These are phyloP conservation scores for Musa beccarii DNA, from an alignment of 176 grass and related monocot genomes.

Conservation along the genomic window DNA sequence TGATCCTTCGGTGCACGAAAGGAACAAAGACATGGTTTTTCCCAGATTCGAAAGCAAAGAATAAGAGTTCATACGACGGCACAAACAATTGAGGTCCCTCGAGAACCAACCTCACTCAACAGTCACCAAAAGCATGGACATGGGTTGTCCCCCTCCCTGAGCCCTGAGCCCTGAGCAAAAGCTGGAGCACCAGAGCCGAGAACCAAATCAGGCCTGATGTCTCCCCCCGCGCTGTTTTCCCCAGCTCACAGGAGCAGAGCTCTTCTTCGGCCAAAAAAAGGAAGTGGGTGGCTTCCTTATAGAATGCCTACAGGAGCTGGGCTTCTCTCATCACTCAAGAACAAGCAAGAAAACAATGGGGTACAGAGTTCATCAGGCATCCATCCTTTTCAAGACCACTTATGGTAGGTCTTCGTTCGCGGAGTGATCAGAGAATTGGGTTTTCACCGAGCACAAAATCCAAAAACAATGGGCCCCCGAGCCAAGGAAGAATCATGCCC, in stretches of 20 bases:
- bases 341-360: constrained; percentile 38
- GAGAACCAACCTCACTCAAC: too few relatives aligned
- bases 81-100: too few relatives aligned
- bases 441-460: constrained; percentile 37
- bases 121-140: not conserved
- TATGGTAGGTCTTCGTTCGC: constrained; percentile 33
- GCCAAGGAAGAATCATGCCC: constrained; percentile 24
- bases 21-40: too few relatives aligned
- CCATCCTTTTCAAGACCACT: constrained; percentile 34
- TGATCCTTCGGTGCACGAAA: too few relatives aligned
- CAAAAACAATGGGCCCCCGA: constrained; percentile 27
- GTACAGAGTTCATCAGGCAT: constrained; percentile 27
- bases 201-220: not conserved
- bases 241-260: not conserved
- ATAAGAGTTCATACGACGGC: too few relatives aligned
- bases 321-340: constrained; percentile 17
- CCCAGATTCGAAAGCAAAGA: too few relatives aligned
- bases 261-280: constrained; percentile 38
- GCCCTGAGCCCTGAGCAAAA: too few relatives aligned
- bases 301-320: constrained; percentile 37
- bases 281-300: constrained; percentile 51
- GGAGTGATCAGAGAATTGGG: constrained; percentile 33
- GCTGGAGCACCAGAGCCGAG: not conserved
- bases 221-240: too few relatives aligned
- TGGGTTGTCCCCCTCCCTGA: not conserved